Base-by-base conservation (phyloP, 148 eudicot genomes). In the Cornus florida region DNA sequence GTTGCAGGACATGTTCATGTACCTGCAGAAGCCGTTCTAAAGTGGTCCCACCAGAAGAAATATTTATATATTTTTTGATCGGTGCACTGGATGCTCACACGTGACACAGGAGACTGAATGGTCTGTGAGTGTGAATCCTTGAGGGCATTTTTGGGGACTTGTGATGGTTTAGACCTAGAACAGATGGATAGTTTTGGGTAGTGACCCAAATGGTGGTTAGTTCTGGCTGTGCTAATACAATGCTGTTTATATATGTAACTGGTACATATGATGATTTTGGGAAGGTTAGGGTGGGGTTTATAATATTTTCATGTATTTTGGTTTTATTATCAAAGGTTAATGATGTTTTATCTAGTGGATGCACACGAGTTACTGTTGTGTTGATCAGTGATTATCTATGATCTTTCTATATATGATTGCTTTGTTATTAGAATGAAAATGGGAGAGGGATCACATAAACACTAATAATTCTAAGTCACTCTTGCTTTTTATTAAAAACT, bases 1-100 rank as follows among this genome's bases (percentile, higher is more conserved):
- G 72, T 72, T 83, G 79, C 88, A 86, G 75, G 91, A 88, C 35
- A 80, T 88, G 74, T 86, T 86, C 86, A 83, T 86, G 88, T 84
- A 79, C 67, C 5, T 78, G 73, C 86, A 79, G 69, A 85, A 82
- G 76, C 89, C 89, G 10, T 83, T 81, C 53, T 88, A 59, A 70
- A 53, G 3, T 81, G 80, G 71, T 38, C 50, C 12, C 66, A 67
- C 24, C 38, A 35, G 38, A 35, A 35, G 28, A 28, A 0, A 28
- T 28, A 35, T 35, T 0, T 35, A 35, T 67, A 28, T 28, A 28
- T 28, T 0, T 28, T 0, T 10, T 67, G 13, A 67, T 9, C 33
- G 69, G 69, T 24, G 69, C 69, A 67, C 33, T 13, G 13, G 69
- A 67, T 67, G 16, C 33, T 67, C 33, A 23, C 69, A 28, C 33